Conservation (phyloP, 1,139 yeast species). For the Zygosaccharomyces sapae region DNA sequence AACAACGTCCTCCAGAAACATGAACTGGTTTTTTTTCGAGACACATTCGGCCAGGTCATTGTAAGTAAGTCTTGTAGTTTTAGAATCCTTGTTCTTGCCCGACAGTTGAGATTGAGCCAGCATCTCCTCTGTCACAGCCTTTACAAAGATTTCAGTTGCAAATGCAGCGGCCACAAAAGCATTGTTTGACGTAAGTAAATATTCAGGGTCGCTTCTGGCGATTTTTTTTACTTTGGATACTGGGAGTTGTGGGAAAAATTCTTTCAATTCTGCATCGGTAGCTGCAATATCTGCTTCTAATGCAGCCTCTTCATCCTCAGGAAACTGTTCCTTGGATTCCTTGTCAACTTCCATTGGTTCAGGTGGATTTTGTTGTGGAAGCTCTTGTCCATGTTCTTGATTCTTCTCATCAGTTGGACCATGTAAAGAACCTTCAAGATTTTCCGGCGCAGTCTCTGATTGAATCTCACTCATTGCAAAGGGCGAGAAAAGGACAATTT, state of each 20-base stretch:
- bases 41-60: constrained; percentile 76
- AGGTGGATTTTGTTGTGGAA: neutral
- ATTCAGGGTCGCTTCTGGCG: constrained; percentile 82
- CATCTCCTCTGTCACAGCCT: constrained; percentile 77
- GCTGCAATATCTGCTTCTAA: constrained; percentile 4
- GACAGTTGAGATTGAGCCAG: constrained; percentile 39
- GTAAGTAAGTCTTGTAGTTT: constrained; percentile 40
- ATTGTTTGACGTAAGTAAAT: constrained; percentile 65
- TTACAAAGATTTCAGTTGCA: constrained; percentile 82
- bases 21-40: constrained; percentile 57
- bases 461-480: constrained; percentile 4
- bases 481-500: no score
- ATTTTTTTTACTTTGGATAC: constrained; percentile 77
- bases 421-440: neutral
- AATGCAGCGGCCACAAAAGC: constrained; percentile 88
- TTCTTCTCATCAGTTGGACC: neutral
- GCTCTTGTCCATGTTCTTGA: neutral
- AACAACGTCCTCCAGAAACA: constrained; percentile 62
- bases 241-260: constrained; percentile 46
- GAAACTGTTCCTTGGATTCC: constrained; percentile 1
- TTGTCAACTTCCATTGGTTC: constrained; percentile 10
- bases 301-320: constrained; percentile 5
- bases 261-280: constrained; percentile 9
- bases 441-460: neutral
- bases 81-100: constrained; percentile 12